These are phyloP conservation scores for Leccinum proximum DNA, from an alignment of 1,284 basidiomycete species.

Conservation along the genomic window DNA sequence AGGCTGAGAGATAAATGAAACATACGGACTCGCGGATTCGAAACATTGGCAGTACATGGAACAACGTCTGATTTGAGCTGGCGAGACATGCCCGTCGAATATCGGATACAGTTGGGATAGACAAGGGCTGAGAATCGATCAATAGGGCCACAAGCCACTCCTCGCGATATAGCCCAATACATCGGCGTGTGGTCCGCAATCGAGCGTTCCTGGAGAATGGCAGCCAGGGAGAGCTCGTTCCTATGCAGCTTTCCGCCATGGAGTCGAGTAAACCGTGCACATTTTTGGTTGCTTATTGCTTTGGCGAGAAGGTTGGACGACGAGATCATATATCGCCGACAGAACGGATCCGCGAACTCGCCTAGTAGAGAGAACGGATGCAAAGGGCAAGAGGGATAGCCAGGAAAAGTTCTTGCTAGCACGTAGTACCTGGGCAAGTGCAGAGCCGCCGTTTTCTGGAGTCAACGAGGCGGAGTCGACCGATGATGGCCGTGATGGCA, in stretches of 20 bases:
- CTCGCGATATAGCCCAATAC: no score
- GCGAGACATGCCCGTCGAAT: conserved; percentile 45
- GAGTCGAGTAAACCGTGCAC: conserved; percentile 37
- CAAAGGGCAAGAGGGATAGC: conserved; percentile 30
- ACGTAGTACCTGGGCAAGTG: conserved; percentile 1
- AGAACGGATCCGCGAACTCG: conserved; percentile 40
- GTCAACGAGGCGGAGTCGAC: not conserved
- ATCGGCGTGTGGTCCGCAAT: no score
- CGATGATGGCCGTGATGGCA: not conserved
- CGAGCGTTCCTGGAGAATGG: conserved; percentile 54
- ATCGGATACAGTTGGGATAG: no score
- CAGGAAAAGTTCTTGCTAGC: conserved; percentile 18
- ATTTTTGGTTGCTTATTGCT: not conserved
- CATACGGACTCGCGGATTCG: conserved; percentile 15
- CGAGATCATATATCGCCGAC: conserved; percentile 45
- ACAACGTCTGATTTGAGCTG: conserved; percentile 58
- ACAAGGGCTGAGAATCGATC: no score
- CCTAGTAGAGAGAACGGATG: conserved; percentile 35
- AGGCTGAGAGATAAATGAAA: conserved; percentile 27
- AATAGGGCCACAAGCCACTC: no score
- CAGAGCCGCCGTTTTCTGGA: not conserved
- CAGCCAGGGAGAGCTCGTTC: conserved; percentile 40
- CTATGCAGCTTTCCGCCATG: conserved; percentile 41
- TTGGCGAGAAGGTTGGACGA: conserved; percentile 20
- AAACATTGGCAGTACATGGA: conserved; percentile 48